Conservation (phyloP, 768 basidiomycete species). For the Leucocoprinus leucothites region DNA sequence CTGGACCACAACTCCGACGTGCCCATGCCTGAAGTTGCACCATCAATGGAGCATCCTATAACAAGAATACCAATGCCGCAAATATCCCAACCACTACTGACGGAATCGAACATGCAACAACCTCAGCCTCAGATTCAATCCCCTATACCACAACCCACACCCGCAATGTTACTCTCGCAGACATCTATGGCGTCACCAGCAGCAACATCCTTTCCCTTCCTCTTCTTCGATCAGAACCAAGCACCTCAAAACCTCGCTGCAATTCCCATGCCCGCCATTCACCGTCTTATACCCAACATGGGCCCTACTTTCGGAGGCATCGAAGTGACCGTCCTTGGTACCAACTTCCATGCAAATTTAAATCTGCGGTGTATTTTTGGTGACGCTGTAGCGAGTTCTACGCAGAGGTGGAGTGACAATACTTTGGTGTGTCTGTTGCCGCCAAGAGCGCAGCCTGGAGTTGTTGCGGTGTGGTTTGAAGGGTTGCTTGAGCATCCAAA, state of each 20-base stretch:
- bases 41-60: constrained; percentile 13
- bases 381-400: constrained; percentile 74
- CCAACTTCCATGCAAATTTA: constrained; percentile 78
- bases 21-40: constrained; percentile 31
- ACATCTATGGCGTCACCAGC: constrained; percentile 18
- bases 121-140: constrained; percentile 24
- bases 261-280: constrained; percentile 67
- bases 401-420: constrained; percentile 89
- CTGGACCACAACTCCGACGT: constrained; percentile 39
- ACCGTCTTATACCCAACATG: constrained; percentile 77
- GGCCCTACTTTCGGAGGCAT: constrained; percentile 92
- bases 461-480: constrained; percentile 88
- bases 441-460: constrained; percentile 74
- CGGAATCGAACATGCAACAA: constrained; percentile 19
- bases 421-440: constrained; percentile 91
- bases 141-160: constrained; percentile 20
- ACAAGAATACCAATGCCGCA: constrained; percentile 10
- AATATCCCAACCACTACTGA: constrained; percentile 14
- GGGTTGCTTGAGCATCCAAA: constrained; percentile 54
- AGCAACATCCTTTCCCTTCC: constrained; percentile 47
- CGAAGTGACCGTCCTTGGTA: constrained; percentile 90
- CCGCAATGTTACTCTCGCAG: constrained; percentile 25
- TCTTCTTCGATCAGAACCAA: constrained; percentile 58
- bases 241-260: constrained; percentile 41
- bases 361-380: constrained; percentile 85